Evolutionary conservation across 2,329 filamentous ascomycete species (phyloP), one percentile per base, ranked within the genome.

Genomic region (Trichoderma lentiforme): DNA sequence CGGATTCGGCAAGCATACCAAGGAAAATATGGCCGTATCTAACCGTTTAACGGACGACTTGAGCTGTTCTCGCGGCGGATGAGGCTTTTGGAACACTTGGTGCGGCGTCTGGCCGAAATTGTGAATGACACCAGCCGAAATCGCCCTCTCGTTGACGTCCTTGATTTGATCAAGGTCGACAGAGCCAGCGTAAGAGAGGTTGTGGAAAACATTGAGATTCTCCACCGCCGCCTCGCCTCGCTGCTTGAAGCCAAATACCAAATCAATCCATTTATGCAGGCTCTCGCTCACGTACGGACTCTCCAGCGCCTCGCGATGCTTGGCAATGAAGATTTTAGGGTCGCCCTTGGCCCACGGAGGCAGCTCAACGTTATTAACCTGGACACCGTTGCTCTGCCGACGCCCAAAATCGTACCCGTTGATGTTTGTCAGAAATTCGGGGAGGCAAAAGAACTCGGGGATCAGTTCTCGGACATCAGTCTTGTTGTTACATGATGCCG

Each of bases 91-190:
- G 80, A 98, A 99, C 18, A 98, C 92, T 80, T 99, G 97, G 76
- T 97, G 93, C 2, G 97, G 96, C 1, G 97, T 99, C 80, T 99
- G 96, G 0, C 96, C 96, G 81, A 99, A 99, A 77, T 98, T 98
- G 82, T 99, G 95, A 76, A 99, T 98, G 76, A 98, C 97, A 39
- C 94, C 94, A 69, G 97, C 98, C 0, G 94, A 95, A 6, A 95
- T 93, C 7, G 94, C 86, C 57, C 94, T 88, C 81, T 98, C 95
- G 71, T 95, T 90, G 0, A 93, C 92, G 78, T 98, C 95, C 8
- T 91, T 90, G 73, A 99, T 98, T 67, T 90, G 91, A 80, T 99
- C 96, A 5, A 99, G 84, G 79, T 99, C 93, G 74, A 93, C 97
- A 3, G 95, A 94, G 7, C 96, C 97, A 73, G 95, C 93, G 78